phyloP scores from a whole-genome alignment of 768 basidiomycete species.

The Trametes gibbosa region DNA sequence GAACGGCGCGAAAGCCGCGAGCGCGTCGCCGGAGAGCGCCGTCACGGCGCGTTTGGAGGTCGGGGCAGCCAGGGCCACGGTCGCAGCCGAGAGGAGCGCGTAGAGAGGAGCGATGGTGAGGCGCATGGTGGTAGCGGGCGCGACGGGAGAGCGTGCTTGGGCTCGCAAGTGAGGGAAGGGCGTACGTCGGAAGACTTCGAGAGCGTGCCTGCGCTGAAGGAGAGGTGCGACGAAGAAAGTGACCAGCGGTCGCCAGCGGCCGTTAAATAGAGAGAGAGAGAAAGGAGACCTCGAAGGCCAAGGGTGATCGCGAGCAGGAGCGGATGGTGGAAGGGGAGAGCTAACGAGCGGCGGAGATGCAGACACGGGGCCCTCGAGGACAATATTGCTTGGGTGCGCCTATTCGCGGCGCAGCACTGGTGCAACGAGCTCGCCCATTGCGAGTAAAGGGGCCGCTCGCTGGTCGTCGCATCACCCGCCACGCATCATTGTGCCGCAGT shows the following conservation, averaged over 20 bases:
- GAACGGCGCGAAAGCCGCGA: slow-evolving; percentile 43
- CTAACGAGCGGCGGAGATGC: slow-evolving; percentile 1
- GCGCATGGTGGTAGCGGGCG: background rate
- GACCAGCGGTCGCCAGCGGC: slow-evolving; percentile 7
- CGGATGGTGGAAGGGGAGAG: background rate
- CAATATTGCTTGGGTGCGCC: too few relatives aligned
- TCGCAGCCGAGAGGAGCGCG: background rate
- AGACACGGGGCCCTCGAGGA: slow-evolving; percentile 9
- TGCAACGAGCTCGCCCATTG: too few relatives aligned
- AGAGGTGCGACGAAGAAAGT: background rate
- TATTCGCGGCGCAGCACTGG: too few relatives aligned
- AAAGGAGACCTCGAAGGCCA: background rate
- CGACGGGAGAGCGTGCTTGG: background rate
- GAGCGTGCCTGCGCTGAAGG: background rate
- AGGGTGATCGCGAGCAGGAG: background rate
- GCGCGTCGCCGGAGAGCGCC: slow-evolving; percentile 30
- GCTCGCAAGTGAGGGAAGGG: background rate
- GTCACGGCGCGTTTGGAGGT: slow-evolving; percentile 19
- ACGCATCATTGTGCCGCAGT: background rate
- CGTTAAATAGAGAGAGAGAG: slow-evolving; percentile 5
- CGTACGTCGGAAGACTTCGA: background rate
- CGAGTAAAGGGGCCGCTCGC: too few relatives aligned
- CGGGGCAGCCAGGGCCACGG: background rate
- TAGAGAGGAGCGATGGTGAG: background rate
- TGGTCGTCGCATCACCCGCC: too few relatives aligned